Conservation (phyloP, 441 rosid genomes). For the Euphorbia corollata region DNA sequence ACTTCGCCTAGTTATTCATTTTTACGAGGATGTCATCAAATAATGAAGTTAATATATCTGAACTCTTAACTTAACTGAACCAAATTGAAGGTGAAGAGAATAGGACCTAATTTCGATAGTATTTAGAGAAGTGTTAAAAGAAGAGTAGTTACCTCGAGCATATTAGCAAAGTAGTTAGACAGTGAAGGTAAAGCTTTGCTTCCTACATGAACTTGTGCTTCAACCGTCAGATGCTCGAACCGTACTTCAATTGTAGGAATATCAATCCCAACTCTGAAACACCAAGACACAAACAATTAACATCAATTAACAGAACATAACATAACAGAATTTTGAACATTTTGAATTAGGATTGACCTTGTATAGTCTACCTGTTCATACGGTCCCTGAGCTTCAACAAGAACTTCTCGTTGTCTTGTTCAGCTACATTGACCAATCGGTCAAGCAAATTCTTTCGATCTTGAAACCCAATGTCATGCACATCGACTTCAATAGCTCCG, state of each 20-base stretch:
- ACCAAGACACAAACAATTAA: not conserved
- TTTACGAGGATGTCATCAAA: too few relatives aligned
- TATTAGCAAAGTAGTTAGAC: slow-evolving; percentile 33
- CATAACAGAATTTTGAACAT: not conserved
- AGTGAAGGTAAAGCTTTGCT: slow-evolving; percentile 64
- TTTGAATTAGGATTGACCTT: not conserved
- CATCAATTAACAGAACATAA: not conserved
- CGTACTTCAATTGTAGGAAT: slow-evolving; percentile 65
- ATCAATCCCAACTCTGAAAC: slow-evolving; percentile 47
- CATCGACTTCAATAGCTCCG: slow-evolving; percentile 33
- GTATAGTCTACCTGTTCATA: slow-evolving; percentile 40
- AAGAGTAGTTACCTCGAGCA: slow-evolving; percentile 36
- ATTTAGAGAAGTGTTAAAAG: not conserved
- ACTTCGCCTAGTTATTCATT: too few relatives aligned
- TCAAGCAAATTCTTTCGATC: slow-evolving; percentile 47
- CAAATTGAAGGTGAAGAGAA: too few relatives aligned
- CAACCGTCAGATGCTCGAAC: slow-evolving; percentile 55
- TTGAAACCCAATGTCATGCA: slow-evolving; percentile 36
- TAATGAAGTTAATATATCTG: too few relatives aligned
- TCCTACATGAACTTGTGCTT: slow-evolving; percentile 57
- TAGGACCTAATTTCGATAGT: not conserved
- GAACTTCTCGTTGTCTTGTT: slow-evolving; percentile 57
- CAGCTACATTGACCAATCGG: slow-evolving; percentile 42
- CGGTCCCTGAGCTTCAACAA: slow-evolving; percentile 56
- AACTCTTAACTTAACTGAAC: too few relatives aligned